Evolutionary conservation across 495 filamentous ascomycete species (phyloP).

Genomic region (Parmelia sp.): DNA sequence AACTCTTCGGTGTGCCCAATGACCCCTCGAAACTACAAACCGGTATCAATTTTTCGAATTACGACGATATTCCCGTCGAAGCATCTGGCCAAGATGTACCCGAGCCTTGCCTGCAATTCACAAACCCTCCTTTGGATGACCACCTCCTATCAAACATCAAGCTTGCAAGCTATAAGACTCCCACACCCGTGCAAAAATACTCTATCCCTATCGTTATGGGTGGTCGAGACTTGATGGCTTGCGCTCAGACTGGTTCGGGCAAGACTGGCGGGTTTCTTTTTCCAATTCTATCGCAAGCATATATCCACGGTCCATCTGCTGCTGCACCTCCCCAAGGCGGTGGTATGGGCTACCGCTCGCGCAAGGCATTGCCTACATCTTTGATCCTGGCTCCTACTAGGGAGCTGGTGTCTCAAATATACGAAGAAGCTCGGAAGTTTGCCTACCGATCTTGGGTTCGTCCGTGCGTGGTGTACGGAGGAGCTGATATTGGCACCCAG

Average conservation of each 20-base stretch:
- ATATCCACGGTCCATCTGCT: slow-evolving; percentile 73
- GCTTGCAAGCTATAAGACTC: slow-evolving; percentile 85
- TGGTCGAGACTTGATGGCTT: slow-evolving; percentile 97
- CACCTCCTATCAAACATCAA: slow-evolving; percentile 88
- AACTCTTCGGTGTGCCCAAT: slow-evolving; percentile 89
- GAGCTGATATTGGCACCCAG: slow-evolving; percentile 95
- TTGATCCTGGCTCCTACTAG: slow-evolving; percentile 93
- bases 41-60: slow-evolving; percentile 99
- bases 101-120: slow-evolving; percentile 83
- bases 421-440: slow-evolving; percentile 95
- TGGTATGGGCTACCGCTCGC: slow-evolving; percentile 73
- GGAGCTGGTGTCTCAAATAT: slow-evolving; percentile 97
- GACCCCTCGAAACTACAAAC: slow-evolving; percentile 92
- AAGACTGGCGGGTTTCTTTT: slow-evolving; percentile 99
- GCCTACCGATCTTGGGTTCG: slow-evolving; percentile 98
- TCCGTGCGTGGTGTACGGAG: slow-evolving; percentile 97
- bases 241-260: slow-evolving; percentile 97
- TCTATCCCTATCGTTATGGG: slow-evolving; percentile 96
- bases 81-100: slow-evolving; percentile 92
- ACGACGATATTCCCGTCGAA: slow-evolving; percentile 98
- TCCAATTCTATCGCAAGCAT: slow-evolving; percentile 94
- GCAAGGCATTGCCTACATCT: slow-evolving; percentile 93
- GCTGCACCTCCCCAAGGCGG: slow-evolving; percentile 51
- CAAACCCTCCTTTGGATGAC: slow-evolving; percentile 87
- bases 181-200: slow-evolving; percentile 96